Evolutionary conservation across 2,329 filamentous ascomycete species (phyloP), one percentile per base, ranked within the genome.

Genomic region (Aspergillus eucalypticola): DNA sequence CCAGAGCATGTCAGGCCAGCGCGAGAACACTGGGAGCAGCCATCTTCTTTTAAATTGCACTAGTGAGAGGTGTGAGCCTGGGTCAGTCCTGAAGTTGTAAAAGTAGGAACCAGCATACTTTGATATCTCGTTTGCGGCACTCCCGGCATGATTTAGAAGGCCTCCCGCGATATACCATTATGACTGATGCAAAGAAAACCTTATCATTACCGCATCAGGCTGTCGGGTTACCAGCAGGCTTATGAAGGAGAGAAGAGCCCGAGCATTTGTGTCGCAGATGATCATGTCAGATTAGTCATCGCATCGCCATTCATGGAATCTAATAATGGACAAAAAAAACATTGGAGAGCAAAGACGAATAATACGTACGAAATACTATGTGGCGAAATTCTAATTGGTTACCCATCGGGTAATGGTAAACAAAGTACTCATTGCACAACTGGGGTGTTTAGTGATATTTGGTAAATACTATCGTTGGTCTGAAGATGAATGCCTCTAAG

Each of bases 91-190:
- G 11, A 46, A 41, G 42, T 2, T 8, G 8, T n/a, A 23, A 10
- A 1, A 42, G 17, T 25, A 42, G 17, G 10, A 23, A 27, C 2
- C 46, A 17, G 1, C 15, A 42, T 58, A 58, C 56, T 58, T 53
- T 58, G 8, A 58, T 58, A 44, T 58, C 48, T 8, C 56, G 56
- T 15, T 10, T 29, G 46, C 56, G 56, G 41, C 56, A 58, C 38
- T 58, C 39, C 7, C 39, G 56, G 19, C 56, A 60, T 10, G 52
- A 60, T 29, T 56, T 56, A 7, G 48, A 56, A 25, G 58, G 58
- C 29, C 21, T 60, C 17, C 58, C 53, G 29, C 52, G 58, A 13
- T 56, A 58, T 27, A 60, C 48, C 46, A 53, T 55, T 17, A 17
- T 39, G 39, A 50, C 6, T 11, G n/a, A 15, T 29, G 25, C 3